Evolutionary conservation across 495 filamentous ascomycete genomes (phyloP), one percentile per base, ranked within the genome.

Genomic region (Oidiodendron maius): DNA sequence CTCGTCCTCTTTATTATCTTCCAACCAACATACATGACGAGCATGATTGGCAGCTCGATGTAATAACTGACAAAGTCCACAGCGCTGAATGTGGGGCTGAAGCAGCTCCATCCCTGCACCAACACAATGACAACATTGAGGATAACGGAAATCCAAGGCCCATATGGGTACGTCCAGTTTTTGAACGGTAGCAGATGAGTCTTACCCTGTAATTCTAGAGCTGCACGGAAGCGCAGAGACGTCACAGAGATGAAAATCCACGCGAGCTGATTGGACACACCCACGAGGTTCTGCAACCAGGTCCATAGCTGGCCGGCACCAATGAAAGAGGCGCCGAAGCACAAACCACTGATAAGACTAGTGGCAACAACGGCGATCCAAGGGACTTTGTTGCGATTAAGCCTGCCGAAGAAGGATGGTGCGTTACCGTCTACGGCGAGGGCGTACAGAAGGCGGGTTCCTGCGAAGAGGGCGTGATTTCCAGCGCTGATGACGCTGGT

Each of bases 401-500:
- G 55, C 13, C 62, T 58, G 8, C 67, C 66, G 49, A 81, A 80
- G 32, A 80, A 36, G 16, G 69, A 72, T 0, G 81, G 82, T 15
- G 62, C 81, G 63, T 69, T 82, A 44, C 61, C 71, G 47, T 84
- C 80, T 21, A 83, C 57, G 2, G 78, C 75, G 25, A 85, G 63
- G 6, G 78, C 74, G 56, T 84, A 83, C 20, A 85, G 62, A 3
- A 81, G 78, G 26, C 82, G 70, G 0, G 78, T 81, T 8, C 80
- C 83, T 16, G 75, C 75, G 40, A 76, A 78, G 2, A 83, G 70
- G 21, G 71, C 69, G 40, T 82, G 81, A 53, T 86, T 86, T 13
- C 77, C 77, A 3, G 84, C 79, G 15, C 78, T 80, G 69, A 85
- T 84, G 2, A 83, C 86, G 3, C 82, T 86, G 9, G 84, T 78